These are phyloP conservation scores for Przewalskia tangutica DNA, from an alignment of 257 asterid species.

Conservation along the genomic window DNA sequence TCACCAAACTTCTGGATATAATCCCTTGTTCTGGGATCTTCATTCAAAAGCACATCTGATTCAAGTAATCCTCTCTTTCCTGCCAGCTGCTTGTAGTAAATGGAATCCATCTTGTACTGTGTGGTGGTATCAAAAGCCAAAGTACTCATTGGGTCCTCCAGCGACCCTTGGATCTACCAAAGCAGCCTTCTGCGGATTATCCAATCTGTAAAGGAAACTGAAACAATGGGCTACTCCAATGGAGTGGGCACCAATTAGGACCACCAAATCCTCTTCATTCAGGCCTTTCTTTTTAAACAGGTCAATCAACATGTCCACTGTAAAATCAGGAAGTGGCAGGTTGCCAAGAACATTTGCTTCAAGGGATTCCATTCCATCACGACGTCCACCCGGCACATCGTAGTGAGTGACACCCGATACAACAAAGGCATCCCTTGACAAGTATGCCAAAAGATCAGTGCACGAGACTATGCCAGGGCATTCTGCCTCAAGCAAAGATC, in stretches of 20 bases:
- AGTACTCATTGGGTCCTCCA: slow-evolving; percentile 4
- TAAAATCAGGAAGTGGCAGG: slow-evolving; percentile 26
- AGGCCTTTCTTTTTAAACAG: slow-evolving; percentile 38
- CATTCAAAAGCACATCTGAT: slow-evolving; percentile 39
- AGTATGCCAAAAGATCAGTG: slow-evolving; percentile 42
- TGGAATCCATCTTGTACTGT: slow-evolving; percentile 45
- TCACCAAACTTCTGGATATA: slow-evolving; percentile 25
- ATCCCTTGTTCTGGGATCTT: slow-evolving; percentile 17
- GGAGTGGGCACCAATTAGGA: slow-evolving; percentile 56
- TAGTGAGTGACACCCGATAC: slow-evolving; percentile 34
- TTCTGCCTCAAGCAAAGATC: slow-evolving; percentile 40
- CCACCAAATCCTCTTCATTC: slow-evolving; percentile 35
- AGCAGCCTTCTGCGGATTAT: slow-evolving; percentile 12
- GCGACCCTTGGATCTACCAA: slow-evolving; percentile 30
- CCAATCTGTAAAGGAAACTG: slow-evolving; percentile 20
- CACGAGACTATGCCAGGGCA: slow-evolving; percentile 66
- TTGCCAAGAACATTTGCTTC: slow-evolving; percentile 23
- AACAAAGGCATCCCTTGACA: slow-evolving; percentile 45
- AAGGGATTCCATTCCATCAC: slow-evolving; percentile 38
- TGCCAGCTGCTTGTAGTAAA: slow-evolving; percentile 36
- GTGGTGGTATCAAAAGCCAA: slow-evolving; percentile 46
- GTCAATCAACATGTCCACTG: slow-evolving; percentile 12
- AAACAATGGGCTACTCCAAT: slow-evolving; percentile 49
- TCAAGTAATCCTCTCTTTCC: slow-evolving; percentile 37
- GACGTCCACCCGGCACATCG: slow-evolving; percentile 35